Evolutionary conservation across 192 early-diverging fungal species (phyloP), one percentile per base, ranked within the genome.

Genomic region (Gaertneriomyces semiglobifer): DNA sequence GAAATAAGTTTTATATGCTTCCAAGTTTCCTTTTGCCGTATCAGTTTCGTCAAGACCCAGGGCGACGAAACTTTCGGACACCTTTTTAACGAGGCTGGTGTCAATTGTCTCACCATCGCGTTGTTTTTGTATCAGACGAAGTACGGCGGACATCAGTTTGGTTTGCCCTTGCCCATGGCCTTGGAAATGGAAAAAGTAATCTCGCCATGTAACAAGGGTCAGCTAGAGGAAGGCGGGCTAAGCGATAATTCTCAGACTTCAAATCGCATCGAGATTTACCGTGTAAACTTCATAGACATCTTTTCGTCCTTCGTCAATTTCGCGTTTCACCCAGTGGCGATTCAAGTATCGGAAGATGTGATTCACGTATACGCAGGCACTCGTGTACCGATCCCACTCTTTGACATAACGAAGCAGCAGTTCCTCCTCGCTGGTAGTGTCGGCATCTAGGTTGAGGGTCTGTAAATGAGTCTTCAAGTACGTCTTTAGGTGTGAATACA

Each of bases 321-420:
- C 92, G 68, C 96, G 83, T 76, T 92, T 94, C 48, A 98, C 91
- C 96, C 96, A 99, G 74, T 94, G 90, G 43, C 94, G 87, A 77
- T 99, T 99, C 54, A 99, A 81, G 74, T 99, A 99, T 11, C 81
- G 79, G 68, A 98, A 97, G 53, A 96, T 81, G 71, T 97, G 91
- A 74, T 98, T 86, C 54, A 98, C 87, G 65, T 85, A 87, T 55
- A 81, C 83, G 18, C 90, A 85, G 5, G 92, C 90, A n/a, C 84
- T 80, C 10, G 93, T 95, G 70, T 90, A 99, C 71, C 89, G 85
- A 45, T 77, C 77, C 96, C 96, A 99, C 72, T 95, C 86, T 50
- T 76, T 78, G 53, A 90, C 92, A 75, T 98, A 98, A 66, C 88
- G 96, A 10, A 79, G 78, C 59, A 98, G 81, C 57, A 98, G 81